Base-by-base conservation (phyloP, 345 rosid genomes). In the Hibiscus syriacus region DNA sequence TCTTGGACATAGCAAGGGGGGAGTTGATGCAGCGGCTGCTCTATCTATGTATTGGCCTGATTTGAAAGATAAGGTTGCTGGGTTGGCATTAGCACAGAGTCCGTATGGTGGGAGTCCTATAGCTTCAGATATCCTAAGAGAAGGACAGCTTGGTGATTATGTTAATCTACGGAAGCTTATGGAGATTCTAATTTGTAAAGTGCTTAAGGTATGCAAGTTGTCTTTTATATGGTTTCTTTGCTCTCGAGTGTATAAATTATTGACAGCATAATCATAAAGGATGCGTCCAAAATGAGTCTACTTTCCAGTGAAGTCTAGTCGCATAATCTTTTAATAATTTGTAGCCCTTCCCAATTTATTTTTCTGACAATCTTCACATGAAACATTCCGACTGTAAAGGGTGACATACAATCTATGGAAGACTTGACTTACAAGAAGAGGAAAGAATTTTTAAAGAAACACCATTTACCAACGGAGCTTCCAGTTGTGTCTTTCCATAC, bases 1-100 rank as follows among this genome's bases (percentile, higher is more conserved):
- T 72, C 88, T 94, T 64, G 99, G 99, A 50, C 99, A 94, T 81
- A 91, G 99, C 82, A 94, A 94, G 87, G 99, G 99, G 65, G 98
- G 99, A 67, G 82, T 91, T 73, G 99, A 94, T 77, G 82, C 95
- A 34, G 99, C 98, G 4, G 99, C 98, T 80, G 95, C 99, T 72
- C 72, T 91, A 64, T 91, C 99, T 10, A 77, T 94, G 45, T 84
- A 89, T 76, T 94, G 98, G 99, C 74, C 95, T 74, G 96, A 94
- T 14, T 80, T 94, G 78, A 89, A 89, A 71, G 98, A 91, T 72
- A 94, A 91, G 81, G 98, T 94, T 63, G 92, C 96, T 55, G 96
- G 98, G 53, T 78, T 94, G 73, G 99, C 76, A 45, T 73, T 94
- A 63, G 92, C 95, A 12, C 99, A 94, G 68, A 89, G 97, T 81